These are phyloP conservation scores for Neospora caninum DNA, from an alignment of 169 alveolate genomes.

Conservation along the genomic window DNA sequence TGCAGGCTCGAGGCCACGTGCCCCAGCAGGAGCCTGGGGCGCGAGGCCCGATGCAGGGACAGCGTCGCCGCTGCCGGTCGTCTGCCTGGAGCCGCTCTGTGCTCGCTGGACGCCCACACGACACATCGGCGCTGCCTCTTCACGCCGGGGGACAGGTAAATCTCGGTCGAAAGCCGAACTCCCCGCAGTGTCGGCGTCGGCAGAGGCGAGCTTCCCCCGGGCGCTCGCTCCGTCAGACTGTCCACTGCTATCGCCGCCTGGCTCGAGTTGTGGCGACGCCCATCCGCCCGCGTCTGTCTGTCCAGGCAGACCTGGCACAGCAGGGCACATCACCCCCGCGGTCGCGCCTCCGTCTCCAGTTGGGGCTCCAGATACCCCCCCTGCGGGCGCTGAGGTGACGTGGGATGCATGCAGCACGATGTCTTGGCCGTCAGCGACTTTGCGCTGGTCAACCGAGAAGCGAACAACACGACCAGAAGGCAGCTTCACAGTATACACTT, in stretches of 20 bases:
- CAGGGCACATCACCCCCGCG: background rate
- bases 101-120: background rate
- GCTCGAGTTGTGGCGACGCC: too few species aligned
- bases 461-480: background rate
- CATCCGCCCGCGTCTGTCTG: too few species aligned
- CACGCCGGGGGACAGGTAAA: background rate
- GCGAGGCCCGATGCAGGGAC: too few species aligned
- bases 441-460: background rate
- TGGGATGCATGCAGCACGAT: background rate
- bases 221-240: too few species aligned
- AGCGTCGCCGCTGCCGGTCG: background rate
- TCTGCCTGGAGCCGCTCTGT: background rate
- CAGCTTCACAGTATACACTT: background rate
- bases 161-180: too few species aligned
- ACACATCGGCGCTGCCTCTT: background rate
- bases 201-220: background rate
- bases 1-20: too few species aligned
- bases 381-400: background rate
- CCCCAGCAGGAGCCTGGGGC: too few species aligned
- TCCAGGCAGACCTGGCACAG: too few species aligned
- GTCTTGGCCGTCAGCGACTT: background rate
- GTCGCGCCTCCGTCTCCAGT: background rate
- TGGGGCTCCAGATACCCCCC: background rate
- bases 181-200: background rate
- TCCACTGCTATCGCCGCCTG: too few species aligned